A percentile compares a stretch with the other conserved stretches of the same genome.
phyloP scores from a whole-genome alignment of 1,284 basidiomycete genomes.

The Puccinia polysora region DNA sequence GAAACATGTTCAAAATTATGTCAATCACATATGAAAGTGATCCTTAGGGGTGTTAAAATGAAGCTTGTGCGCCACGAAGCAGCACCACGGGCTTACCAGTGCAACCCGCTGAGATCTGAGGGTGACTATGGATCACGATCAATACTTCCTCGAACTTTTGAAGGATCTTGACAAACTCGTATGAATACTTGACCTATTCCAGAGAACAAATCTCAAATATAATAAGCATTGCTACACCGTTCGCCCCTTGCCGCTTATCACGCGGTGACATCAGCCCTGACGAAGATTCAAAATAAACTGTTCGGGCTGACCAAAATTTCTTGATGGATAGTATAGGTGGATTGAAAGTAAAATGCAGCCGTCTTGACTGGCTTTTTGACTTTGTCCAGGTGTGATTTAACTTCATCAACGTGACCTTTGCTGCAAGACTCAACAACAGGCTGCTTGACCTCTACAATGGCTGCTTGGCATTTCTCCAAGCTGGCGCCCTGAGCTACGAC shows the following conservation, averaged over 20 bases:
- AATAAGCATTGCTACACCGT: too few relatives aligned
- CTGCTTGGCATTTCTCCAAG: not conserved
- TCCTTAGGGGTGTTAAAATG: not conserved
- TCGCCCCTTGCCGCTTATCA: too few relatives aligned
- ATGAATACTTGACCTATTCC: constrained; percentile 12
- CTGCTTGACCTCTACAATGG: not conserved
- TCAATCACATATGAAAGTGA: too few relatives aligned
- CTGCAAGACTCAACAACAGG: not conserved
- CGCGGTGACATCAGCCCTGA: too few relatives aligned
- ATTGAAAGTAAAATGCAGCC: not conserved
- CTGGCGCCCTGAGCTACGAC: not conserved
- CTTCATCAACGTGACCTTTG: constrained; percentile 1
- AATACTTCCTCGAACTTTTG: constrained; percentile 10
- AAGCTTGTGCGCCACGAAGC: not conserved
- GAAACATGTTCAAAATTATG: too few relatives aligned
- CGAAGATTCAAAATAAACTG: too few relatives aligned
- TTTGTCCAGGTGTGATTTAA: constrained; percentile 1
- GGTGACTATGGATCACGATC: not conserved
- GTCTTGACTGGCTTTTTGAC: constrained; percentile 1
- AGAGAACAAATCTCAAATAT: too few relatives aligned
- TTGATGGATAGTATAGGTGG: not conserved
- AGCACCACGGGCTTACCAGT: not conserved
- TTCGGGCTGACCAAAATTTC: constrained; percentile 2
- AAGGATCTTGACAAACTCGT: constrained; percentile 7
- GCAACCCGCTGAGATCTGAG: constrained; percentile 6